Conservation (phyloP, 345 rosid genomes). For the Laguncularia racemosa region DNA sequence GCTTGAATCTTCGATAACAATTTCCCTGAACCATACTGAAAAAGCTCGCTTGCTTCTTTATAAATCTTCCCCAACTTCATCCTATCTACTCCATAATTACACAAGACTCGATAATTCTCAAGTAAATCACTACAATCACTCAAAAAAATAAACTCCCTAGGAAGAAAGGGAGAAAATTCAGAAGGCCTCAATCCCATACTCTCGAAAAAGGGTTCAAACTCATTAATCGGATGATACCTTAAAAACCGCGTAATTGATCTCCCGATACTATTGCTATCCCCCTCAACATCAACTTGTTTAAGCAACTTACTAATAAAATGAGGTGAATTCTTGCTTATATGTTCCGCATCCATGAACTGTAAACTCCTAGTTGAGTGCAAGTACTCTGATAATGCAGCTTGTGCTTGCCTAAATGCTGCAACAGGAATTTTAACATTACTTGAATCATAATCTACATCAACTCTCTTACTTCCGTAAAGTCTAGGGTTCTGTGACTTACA, state of each 20-base stretch:
- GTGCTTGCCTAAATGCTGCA: conserved; percentile 35
- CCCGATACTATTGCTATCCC: conserved; percentile 17
- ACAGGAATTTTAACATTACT: conserved; percentile 15
- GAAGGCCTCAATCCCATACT: conserved; percentile 60
- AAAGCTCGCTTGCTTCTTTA: conserved; percentile 44
- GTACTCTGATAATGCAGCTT: conserved; percentile 67
- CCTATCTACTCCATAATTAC: conserved; percentile 47
- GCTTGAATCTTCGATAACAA: conserved; percentile 41
- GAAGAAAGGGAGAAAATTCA: conserved; percentile 43
- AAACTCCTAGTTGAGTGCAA: conserved; percentile 54
- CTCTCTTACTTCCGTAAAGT: conserved; percentile 24
- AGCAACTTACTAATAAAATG: conserved; percentile 34
- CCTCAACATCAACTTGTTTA: conserved; percentile 25
- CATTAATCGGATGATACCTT: conserved; percentile 73
- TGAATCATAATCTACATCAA: background rate
- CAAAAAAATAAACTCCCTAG: conserved; percentile 43
- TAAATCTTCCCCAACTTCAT: conserved; percentile 55
- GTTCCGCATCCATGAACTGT: conserved; percentile 54
- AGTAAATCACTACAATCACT: conserved; percentile 51
- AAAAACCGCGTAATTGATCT: conserved; percentile 35
- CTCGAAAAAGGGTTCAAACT: conserved; percentile 87
- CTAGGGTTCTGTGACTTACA: conserved; percentile 30
- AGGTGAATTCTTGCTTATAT: conserved; percentile 61
- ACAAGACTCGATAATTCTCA: conserved; percentile 55
- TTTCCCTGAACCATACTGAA: conserved; percentile 36